phyloP scores from a whole-genome alignment of 2,329 filamentous ascomycete genomes.

The Diaporthe sp. region DNA sequence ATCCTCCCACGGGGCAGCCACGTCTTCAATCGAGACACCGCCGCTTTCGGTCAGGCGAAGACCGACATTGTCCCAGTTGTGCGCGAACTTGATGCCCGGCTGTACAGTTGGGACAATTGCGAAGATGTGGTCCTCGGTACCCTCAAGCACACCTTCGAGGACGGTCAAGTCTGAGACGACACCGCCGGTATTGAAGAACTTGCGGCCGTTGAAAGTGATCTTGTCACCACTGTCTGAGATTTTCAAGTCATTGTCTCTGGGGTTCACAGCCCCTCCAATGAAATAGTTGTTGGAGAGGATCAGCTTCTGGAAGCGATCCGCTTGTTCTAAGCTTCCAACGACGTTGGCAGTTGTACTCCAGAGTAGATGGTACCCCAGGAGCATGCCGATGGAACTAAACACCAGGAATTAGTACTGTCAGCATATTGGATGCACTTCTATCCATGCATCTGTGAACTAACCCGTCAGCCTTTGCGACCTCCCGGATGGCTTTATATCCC shows the following conservation, averaged over 20 bases:
- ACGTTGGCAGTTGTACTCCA: conserved; percentile 73
- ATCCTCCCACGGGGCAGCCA: conserved; percentile 69
- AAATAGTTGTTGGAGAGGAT: conserved; percentile 76
- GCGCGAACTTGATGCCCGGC: conserved; percentile 66
- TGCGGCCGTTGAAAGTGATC: conserved; percentile 71
- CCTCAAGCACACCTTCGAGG: conserved; percentile 71
- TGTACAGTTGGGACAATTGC: conserved; percentile 70
- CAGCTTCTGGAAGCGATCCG: conserved; percentile 65
- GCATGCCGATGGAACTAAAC: conserved; percentile 70
- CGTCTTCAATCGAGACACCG: conserved; percentile 69
- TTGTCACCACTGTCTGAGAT: conserved; percentile 67
- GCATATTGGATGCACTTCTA: not conserved
- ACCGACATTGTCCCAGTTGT: conserved; percentile 77
- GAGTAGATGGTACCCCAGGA: conserved; percentile 74
- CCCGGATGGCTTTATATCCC: conserved; percentile 70
- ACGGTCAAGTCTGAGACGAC: conserved; percentile 76
- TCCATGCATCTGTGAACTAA: conserved; percentile 43
- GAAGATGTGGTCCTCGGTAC: conserved; percentile 72
- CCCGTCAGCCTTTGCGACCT: conserved; percentile 75
- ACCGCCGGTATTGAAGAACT: conserved; percentile 77
- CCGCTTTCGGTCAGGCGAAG: conserved; percentile 74
- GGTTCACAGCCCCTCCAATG: conserved; percentile 75
- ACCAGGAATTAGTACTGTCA: not conserved
- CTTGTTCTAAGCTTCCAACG: conserved; percentile 71
- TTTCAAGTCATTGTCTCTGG: conserved; percentile 71